Conservation (phyloP, 164 flowering plant species). For the Sedum album region DNA sequence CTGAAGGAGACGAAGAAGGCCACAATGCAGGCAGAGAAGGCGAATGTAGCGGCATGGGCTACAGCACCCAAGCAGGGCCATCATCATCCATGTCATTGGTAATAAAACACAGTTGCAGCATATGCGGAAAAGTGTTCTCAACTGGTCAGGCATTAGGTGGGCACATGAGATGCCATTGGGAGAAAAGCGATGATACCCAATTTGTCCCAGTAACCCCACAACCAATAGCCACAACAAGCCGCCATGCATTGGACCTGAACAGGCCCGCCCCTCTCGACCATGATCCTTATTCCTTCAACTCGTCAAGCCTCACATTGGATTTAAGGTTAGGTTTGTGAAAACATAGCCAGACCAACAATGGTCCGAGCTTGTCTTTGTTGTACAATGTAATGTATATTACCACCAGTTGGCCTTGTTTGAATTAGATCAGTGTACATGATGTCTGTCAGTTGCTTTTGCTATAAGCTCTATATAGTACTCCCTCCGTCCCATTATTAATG, state of each 20-base stretch:
- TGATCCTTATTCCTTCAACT: constrained; percentile 20
- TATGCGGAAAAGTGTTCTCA: constrained; percentile 62
- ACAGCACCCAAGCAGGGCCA: constrained; percentile 9
- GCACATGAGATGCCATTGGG: constrained; percentile 85
- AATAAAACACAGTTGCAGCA: constrained; percentile 47
- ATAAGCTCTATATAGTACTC: not conserved
- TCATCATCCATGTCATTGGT: constrained; percentile 13
- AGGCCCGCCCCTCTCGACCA: constrained; percentile 37
- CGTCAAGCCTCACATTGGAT: constrained; percentile 27
- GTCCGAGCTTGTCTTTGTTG: not conserved
- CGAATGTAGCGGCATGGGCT: not conserved
- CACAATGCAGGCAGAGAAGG: constrained; percentile 5
- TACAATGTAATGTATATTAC: not conserved
- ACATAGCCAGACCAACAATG: not conserved
- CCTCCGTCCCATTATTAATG: too few relatives aligned
- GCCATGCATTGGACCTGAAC: constrained; percentile 39
- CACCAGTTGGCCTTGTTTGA: not conserved
- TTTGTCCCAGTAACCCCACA: not conserved
- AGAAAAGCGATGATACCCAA: constrained; percentile 33
- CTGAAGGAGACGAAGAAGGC: constrained; percentile 14
- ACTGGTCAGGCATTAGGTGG: constrained; percentile 87
- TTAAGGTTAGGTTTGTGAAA: constrained; percentile 42
- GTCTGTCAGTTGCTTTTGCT: not conserved
- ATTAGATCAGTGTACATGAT: not conserved
- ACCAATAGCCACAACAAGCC: constrained; percentile 13